These are phyloP conservation scores for Entonaema liquescens DNA, from an alignment of 495 filamentous ascomycete species.

Conservation along the genomic window DNA sequence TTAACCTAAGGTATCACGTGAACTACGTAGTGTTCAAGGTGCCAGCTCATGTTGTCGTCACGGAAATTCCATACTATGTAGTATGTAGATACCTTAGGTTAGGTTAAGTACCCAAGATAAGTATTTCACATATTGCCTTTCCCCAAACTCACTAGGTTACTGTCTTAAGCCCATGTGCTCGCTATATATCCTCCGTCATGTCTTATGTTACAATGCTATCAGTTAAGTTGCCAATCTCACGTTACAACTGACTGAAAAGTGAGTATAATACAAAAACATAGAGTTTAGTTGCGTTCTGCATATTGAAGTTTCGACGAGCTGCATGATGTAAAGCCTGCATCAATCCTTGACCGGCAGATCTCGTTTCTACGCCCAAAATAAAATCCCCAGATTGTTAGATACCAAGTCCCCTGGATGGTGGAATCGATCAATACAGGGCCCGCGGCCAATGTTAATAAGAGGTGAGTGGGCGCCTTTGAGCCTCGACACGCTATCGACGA, in stretches of 20 bases:
- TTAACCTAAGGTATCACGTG: constrained; percentile 19
- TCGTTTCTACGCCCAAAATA: constrained; percentile 31
- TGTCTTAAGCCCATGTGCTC: background rate
- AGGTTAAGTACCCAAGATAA: background rate
- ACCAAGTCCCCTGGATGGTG: constrained; percentile 26
- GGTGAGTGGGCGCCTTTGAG: constrained; percentile 34
- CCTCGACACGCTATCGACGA: constrained; percentile 31
- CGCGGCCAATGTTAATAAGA: constrained; percentile 27
- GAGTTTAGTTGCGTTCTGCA: background rate
- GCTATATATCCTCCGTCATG: background rate
- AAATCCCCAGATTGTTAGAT: constrained; percentile 38
- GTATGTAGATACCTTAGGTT: too few species aligned
- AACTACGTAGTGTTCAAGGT: background rate
- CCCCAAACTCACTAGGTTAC: background rate
- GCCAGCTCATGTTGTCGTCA: constrained; percentile 13
- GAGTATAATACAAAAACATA: background rate
- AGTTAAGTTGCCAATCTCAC: background rate
- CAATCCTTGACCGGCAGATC: constrained; percentile 51
- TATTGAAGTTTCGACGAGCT: constrained; percentile 26
- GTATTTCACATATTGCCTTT: background rate
- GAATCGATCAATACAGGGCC: constrained; percentile 38
- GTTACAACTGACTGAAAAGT: background rate
- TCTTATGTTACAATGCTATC: background rate
- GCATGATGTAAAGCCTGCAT: constrained; percentile 45
- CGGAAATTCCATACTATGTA: constrained; percentile 2